phyloP scores from a whole-genome alignment of 495 filamentous ascomycete genomes.

The Mytilinidion resinicola region DNA sequence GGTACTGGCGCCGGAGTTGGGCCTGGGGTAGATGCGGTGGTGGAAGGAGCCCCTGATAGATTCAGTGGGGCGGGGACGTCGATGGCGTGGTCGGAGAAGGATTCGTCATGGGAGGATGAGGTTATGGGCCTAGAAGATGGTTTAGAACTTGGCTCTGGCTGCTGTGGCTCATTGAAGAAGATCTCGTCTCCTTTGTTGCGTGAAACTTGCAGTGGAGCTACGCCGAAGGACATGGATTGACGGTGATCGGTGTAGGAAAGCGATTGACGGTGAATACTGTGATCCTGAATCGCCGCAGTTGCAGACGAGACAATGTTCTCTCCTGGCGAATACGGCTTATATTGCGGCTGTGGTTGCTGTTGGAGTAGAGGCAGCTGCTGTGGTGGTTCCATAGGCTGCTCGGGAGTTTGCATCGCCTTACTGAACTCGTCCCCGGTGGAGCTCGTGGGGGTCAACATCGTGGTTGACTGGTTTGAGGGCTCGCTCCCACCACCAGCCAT shows the following conservation, averaged over 20 bases:
- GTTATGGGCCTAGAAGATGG: conserved; percentile 7
- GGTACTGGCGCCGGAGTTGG: background rate
- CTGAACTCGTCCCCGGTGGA: conserved; percentile 21
- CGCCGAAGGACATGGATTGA: conserved; percentile 15
- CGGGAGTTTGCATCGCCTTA: conserved; percentile 18
- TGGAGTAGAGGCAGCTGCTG: conserved; percentile 1
- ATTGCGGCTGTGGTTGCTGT: conserved; percentile 7
- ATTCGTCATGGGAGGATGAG: conserved; percentile 9
- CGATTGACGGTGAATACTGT: background rate
- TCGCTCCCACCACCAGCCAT: background rate
- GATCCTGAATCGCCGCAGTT: background rate
- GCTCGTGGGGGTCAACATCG: conserved; percentile 22
- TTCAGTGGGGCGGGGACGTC: conserved; percentile 9
- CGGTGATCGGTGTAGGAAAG: conserved; percentile 1
- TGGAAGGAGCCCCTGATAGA: conserved; percentile 1
- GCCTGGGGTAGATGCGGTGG: conserved; percentile 1
- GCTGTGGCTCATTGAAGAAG: conserved; percentile 14
- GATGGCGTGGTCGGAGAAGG: conserved; percentile 1
- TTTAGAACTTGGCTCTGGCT: background rate
- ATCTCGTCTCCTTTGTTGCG: conserved; percentile 20
- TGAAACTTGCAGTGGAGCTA: background rate
- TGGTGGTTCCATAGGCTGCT: background rate
- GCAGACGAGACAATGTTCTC: background rate
- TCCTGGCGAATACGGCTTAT: conserved; percentile 18
- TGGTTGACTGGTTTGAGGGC: conserved; percentile 11